Conservation (phyloP, 2,329 filamentous ascomycete genomes). For the Aspergillus novoparasiticus region DNA sequence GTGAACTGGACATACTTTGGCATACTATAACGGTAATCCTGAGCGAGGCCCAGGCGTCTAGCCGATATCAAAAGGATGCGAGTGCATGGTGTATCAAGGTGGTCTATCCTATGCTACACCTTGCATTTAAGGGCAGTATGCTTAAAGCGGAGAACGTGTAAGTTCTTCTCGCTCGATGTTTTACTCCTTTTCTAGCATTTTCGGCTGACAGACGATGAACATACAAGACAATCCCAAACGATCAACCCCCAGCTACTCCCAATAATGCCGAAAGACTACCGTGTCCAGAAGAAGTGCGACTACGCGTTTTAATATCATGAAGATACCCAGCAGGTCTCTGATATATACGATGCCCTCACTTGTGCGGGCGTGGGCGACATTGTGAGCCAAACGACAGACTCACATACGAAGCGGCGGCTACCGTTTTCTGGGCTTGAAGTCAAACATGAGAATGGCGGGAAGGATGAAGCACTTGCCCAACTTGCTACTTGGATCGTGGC, state of each 20-base stretch:
- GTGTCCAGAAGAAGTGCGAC: neutral
- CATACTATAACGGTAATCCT: neutral
- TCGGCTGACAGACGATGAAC: neutral
- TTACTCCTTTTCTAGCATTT: neutral
- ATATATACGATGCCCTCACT: neutral
- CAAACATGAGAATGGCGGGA: neutral
- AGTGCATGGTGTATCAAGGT: neutral
- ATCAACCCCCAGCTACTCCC: neutral
- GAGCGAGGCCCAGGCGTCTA: neutral
- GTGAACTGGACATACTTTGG: neutral
- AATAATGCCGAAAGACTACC: neutral
- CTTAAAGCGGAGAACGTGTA: neutral
- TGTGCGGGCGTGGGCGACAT: neutral
- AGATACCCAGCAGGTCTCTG: neutral
- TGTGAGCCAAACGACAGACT: neutral
- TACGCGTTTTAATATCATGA: neutral
- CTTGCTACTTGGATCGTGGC: conserved; percentile 1
- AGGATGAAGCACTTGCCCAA: neutral
- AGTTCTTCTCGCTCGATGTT: neutral
- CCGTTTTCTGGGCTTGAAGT: neutral
- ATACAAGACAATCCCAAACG: neutral
- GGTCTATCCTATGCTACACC: neutral
- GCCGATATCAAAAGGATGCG: neutral
- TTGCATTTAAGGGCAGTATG: neutral
- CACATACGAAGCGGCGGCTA: neutral